Evolutionary conservation across 306 rosid genomes (phyloP), one percentile per base, ranked within the genome.

Genomic region (Acmispon strigosus): DNA sequence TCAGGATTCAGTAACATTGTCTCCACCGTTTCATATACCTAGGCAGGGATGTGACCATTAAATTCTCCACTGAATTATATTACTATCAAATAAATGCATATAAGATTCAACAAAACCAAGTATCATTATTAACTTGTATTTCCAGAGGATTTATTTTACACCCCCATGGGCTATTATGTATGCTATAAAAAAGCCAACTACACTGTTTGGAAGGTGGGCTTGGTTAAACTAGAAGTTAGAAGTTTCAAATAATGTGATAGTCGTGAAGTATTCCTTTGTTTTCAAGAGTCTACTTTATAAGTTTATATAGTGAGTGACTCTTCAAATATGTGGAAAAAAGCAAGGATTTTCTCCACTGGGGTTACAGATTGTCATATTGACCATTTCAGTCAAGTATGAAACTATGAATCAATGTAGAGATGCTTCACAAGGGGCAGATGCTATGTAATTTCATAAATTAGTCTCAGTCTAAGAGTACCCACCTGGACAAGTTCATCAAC

Each of bases 1-100:
- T 91, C 97, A 1, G 99, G 96, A 87, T 89, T 87, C 60, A 79
- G 61, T 54, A 91, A 45, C 92, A 95, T 83, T 27, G 79, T 78
- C 86, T 95, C 99, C 82, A 95, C 85, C 17, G 99, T 87, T 82
- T 87, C 95, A 74, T 91, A 95, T 42, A 89, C 99, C 99, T 95
- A 68, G 34, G 66, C 61, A 66, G 18, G 42, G 61, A 70, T 11
- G 18, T 34, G 44, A 52, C 8, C 72, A 50, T 70, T 36, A 66
- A 22, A 42, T 55, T 68, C 14, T 48, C 53, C 9, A 36, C n/a
- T 42, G 32, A 66, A 66, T 42, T 10, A 5, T 24, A 13, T 12
- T 54, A 44, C 37, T 50, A 50, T 13, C 36, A 71, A 71, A 22
- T 65, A 58, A 29, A 17, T 51, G 62, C 37, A 51, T 69, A 66